Percentiles rank a stretch among this genome's conserved stretches.
These are phyloP conservation scores for Orbilia brochopaga DNA, from an alignment of 2,329 filamentous ascomycete genomes.

Conservation along the genomic window DNA sequence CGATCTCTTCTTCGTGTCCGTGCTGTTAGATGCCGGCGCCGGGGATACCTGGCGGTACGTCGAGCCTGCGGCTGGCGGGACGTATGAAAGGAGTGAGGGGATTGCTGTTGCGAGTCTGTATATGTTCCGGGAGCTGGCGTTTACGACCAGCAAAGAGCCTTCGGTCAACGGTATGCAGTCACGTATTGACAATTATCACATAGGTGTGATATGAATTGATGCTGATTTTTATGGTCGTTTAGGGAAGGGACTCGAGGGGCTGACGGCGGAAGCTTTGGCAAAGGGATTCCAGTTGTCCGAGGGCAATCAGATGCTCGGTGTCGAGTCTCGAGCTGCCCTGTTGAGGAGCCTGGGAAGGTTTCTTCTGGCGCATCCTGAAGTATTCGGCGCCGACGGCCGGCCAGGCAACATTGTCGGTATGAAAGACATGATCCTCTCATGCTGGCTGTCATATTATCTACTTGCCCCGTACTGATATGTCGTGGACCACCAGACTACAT, in stretches of 20 bases:
- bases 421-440: no score
- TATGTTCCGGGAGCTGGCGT: constrained; percentile 67
- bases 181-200: constrained; percentile 77
- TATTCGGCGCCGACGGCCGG: constrained; percentile 22
- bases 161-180: constrained; percentile 77
- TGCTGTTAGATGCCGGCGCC: constrained; percentile 84
- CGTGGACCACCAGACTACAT: constrained; percentile 69
- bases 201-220: constrained; percentile 77
- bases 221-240: constrained; percentile 74
- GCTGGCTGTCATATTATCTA: no score
- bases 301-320: constrained; percentile 61
- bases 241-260: constrained; percentile 70
- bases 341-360: constrained; percentile 91
- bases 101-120: constrained; percentile 73
- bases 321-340: constrained; percentile 70
- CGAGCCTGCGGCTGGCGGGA: constrained; percentile 81
- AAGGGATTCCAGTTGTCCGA: constrained; percentile 60
- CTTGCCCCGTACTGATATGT: no score
- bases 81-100: constrained; percentile 85
- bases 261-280: constrained; percentile 57
- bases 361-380: constrained; percentile 66
- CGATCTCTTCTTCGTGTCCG: constrained; percentile 79
- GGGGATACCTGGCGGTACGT: constrained; percentile 92
- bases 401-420: constrained; percentile 32
- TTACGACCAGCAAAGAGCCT: constrained; percentile 83